Conservation (phyloP, 1,284 basidiomycete species). For the Ceratobasidium papillatum region DNA sequence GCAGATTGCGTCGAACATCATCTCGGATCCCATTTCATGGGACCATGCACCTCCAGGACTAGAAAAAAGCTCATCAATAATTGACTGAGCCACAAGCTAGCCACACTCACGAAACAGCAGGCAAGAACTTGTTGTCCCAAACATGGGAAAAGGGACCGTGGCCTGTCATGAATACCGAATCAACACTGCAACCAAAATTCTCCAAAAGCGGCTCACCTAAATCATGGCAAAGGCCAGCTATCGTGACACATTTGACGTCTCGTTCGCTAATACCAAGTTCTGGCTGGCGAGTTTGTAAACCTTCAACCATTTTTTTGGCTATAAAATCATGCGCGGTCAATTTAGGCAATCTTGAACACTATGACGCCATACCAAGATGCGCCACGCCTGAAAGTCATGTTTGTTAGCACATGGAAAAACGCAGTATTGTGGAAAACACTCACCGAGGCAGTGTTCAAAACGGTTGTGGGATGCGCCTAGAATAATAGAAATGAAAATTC, state of each 20-base stretch:
- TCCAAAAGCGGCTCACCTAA: slow-evolving; percentile 52
- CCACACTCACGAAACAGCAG: slow-evolving; percentile 60
- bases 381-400: slow-evolving; percentile 65
- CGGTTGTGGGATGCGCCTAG: slow-evolving; percentile 72
- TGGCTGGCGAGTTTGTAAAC: slow-evolving; percentile 67
- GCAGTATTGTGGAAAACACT: slow-evolving; percentile 43
- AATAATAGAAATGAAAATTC: slow-evolving; percentile 41
- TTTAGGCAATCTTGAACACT: background rate
- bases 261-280: slow-evolving; percentile 69
- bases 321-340: background rate
- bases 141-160: slow-evolving; percentile 81
- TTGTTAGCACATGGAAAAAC: background rate
- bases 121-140: slow-evolving; percentile 73
- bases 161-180: slow-evolving; percentile 47
- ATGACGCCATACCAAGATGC: slow-evolving; percentile 57
- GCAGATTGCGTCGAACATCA: slow-evolving; percentile 75
- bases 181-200: background rate
- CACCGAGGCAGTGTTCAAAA: slow-evolving; percentile 81
- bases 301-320: slow-evolving; percentile 64
- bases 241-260: slow-evolving; percentile 71
- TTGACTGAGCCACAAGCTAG: background rate
- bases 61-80: background rate
- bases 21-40: slow-evolving; percentile 74
- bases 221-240: slow-evolving; percentile 77
- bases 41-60: slow-evolving; percentile 63